Evolutionary conservation across 192 early-diverging fungal genomes (phyloP).

Genomic region (Kappamyces sp.): DNA sequence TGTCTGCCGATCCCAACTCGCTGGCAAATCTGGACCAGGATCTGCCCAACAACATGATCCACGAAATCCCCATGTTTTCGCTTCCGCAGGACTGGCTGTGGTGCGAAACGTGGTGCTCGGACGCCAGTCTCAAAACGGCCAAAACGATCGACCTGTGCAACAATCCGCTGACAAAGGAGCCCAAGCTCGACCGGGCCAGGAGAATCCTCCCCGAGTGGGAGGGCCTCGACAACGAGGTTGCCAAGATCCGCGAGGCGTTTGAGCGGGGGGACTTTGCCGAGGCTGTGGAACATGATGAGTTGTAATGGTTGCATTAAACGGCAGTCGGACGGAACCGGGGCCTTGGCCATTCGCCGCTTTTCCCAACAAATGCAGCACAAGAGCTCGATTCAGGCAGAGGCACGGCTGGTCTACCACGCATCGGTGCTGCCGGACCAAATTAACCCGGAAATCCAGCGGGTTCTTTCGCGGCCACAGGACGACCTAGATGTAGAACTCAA

Average conservation of each 20-base stretch:
- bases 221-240: conserved; percentile 63
- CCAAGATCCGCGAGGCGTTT: no score
- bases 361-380: no score
- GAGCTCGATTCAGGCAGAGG: no score
- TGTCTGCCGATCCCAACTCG: conserved; percentile 80
- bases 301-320: neutral
- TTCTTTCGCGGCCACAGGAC: no score
- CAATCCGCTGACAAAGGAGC: conserved; percentile 97
- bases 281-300: neutral
- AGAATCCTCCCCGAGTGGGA: conserved; percentile 94
- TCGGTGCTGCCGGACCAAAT: no score
- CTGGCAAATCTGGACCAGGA: conserved; percentile 97
- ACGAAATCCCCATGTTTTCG: conserved; percentile 83
- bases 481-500: no score
- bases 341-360: no score
- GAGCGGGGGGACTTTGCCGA: neutral
- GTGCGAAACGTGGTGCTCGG: conserved; percentile 99
- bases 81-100: conserved; percentile 97
- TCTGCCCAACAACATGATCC: conserved; percentile 94
- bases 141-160: conserved; percentile 99
- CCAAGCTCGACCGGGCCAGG: conserved; percentile 90
- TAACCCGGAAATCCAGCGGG: no score
- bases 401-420: no score
- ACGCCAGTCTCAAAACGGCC: conserved; percentile 71
- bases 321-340: no score